Percentiles rank a stretch among this genome's conserved stretches.
Conservation (phyloP, 345 rosid genomes). For the Stellera chamaejasme region DNA sequence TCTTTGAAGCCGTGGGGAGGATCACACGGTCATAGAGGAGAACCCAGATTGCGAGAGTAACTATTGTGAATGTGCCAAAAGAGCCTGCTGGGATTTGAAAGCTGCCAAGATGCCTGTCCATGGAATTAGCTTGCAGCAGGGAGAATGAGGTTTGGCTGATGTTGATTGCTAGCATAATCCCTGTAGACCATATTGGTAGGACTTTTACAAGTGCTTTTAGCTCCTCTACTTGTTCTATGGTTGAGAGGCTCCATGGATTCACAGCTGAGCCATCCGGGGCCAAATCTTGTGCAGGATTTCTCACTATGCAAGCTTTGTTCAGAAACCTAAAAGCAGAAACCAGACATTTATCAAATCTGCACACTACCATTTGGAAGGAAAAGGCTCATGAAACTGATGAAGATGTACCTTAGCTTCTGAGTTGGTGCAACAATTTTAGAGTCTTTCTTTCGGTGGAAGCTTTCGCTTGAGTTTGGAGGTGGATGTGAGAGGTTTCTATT, state of each 20-base stretch:
- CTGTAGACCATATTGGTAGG: constrained; percentile 71
- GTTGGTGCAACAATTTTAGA: constrained; percentile 41
- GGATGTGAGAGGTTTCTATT: constrained; percentile 44
- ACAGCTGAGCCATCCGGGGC: constrained; percentile 50
- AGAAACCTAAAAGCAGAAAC: constrained; percentile 38
- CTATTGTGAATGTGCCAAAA: constrained; percentile 38
- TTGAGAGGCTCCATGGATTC: constrained; percentile 72
- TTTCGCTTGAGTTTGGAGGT: constrained; percentile 20
- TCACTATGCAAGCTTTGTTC: constrained; percentile 60
- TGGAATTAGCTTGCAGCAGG: constrained; percentile 57
- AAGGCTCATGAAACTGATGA: not conserved
- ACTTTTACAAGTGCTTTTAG: constrained; percentile 58
- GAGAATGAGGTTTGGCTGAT: constrained; percentile 55
- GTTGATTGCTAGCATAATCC: constrained; percentile 54
- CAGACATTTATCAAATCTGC: constrained; percentile 4
- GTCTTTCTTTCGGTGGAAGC: constrained; percentile 42
- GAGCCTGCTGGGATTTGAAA: constrained; percentile 80
- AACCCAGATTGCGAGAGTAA: constrained; percentile 43
- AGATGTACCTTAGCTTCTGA: constrained; percentile 40
- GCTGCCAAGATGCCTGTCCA: constrained; percentile 53
- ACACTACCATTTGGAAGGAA: not conserved
- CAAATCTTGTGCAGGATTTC: constrained; percentile 38
- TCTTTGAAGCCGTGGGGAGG: constrained; percentile 59
- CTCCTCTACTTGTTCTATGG: constrained; percentile 74
- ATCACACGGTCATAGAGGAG: constrained; percentile 59